Base-by-base conservation (phyloP, 768 basidiomycete genomes). In the Mycena latifolia region DNA sequence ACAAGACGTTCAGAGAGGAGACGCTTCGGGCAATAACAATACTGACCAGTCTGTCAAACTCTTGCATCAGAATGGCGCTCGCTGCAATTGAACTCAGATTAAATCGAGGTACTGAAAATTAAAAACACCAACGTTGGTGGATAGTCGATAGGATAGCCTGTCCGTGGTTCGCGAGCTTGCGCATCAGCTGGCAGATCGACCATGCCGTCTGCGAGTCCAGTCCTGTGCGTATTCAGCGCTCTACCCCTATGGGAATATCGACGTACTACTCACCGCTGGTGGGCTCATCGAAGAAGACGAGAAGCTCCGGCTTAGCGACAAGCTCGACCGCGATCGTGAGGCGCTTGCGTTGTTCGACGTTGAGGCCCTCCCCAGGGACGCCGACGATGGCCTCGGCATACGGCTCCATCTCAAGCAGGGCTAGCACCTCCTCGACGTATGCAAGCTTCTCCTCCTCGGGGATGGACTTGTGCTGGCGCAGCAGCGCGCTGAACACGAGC, bases 221-320 rank as follows among this genome's bases (percentile, higher is more conserved):
- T 65, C 86, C 66, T 67, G 29, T 17, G 20, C 25, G 7, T 20
- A 12, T 7, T 45, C 7, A 57, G n/a, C 24, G 18, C 8, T 24
- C n/a, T 27, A 15, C 28, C 28, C 5, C 3, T 43, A 37, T 11
- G n/a, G 22, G 11, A 45, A 27, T 7, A 25, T 0, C 9, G 28
- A 43, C 8, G 8, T n/a, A 39, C 37, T 1, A 24, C 66, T 46
- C 10, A 67, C 66, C 85, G 45, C 84, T 85, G 1, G 88, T 89
- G 1, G 88, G 88, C 68, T 89, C 88, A 69, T 89, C 88, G 17
- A 88, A 77, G 81, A 89, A 88, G 24, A 85, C 78, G 1, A 87
- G 76, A 0, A 86, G 79, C 63, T 83, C 78, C 18, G 85, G 85
- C 74, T 84, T 85, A 63, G 85, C 82, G 35, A 82, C 85, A 6